Evolutionary conservation across 345 rosid species (phyloP).

Genomic region (Moricandia moricandioides): DNA sequence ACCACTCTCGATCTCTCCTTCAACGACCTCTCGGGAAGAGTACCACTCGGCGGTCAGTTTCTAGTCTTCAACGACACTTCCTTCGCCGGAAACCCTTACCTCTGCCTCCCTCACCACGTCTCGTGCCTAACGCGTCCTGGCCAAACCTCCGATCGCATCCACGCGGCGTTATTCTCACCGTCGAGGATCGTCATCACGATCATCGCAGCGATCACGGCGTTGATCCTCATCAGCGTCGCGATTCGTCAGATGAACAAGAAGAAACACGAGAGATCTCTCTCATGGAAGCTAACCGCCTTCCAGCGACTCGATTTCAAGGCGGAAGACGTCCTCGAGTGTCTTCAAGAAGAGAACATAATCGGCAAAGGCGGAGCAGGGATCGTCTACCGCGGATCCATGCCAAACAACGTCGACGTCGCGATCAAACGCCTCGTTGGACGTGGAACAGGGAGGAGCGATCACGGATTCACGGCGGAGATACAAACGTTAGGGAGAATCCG

Average conservation of each 20-base stretch:
- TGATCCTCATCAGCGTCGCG: slow-evolving; percentile 46
- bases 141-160: slow-evolving; percentile 32
- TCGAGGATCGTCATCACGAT: slow-evolving; percentile 45
- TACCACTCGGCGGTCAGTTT: slow-evolving; percentile 78
- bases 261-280: slow-evolving; percentile 43
- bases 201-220: slow-evolving; percentile 40
- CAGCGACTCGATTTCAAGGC: slow-evolving; percentile 74
- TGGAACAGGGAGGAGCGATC: background rate
- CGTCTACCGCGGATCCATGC: slow-evolving; percentile 86
- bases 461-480: background rate
- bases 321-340: slow-evolving; percentile 73
- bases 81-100: slow-evolving; percentile 65
- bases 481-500: slow-evolving; percentile 78
- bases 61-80: slow-evolving; percentile 64
- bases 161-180: slow-evolving; percentile 37
- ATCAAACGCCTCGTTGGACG: slow-evolving; percentile 66
- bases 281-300: slow-evolving; percentile 87
- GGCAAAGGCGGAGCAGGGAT: slow-evolving; percentile 95
- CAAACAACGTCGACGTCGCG: slow-evolving; percentile 63
- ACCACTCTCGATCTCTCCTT: slow-evolving; percentile 71
- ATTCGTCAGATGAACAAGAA: slow-evolving; percentile 49
- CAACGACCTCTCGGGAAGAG: slow-evolving; percentile 59
- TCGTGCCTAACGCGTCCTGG: slow-evolving; percentile 42
- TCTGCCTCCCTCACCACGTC: slow-evolving; percentile 48
- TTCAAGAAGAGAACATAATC: slow-evolving; percentile 83